Percentiles rank a stretch among this genome's conserved stretches.
Evolutionary conservation across 306 rosid genomes (phyloP).

Genomic region (Arachis hypogaea): DNA sequence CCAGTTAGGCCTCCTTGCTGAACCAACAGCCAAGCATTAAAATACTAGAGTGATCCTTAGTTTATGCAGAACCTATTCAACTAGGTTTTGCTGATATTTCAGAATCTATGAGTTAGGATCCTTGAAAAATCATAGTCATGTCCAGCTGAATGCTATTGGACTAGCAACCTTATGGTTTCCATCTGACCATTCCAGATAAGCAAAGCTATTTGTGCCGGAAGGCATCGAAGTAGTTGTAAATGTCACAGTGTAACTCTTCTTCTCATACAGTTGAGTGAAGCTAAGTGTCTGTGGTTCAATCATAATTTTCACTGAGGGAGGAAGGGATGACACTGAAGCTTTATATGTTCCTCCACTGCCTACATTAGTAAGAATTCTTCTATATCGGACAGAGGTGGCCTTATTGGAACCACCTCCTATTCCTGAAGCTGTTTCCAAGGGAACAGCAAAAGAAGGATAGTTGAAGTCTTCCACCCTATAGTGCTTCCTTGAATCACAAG

Average conservation of each 20-base stretch:
- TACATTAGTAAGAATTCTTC: conserved; percentile 75
- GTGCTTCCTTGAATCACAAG: conserved; percentile 56
- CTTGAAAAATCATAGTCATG: conserved; percentile 37
- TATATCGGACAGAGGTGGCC: conserved; percentile 52
- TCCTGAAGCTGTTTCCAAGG: conserved; percentile 75
- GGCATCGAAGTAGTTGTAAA: conserved; percentile 61
- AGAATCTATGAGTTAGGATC: background rate
- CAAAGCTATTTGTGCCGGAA: conserved; percentile 71
- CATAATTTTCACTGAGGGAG: conserved; percentile 60
- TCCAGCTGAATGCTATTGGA: conserved; percentile 86
- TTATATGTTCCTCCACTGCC: conserved; percentile 69
- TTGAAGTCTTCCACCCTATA: conserved; percentile 72
- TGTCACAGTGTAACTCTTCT: conserved; percentile 73
- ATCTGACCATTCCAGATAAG: conserved; percentile 77
- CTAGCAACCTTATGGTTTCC: conserved; percentile 75
- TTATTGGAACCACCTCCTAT: conserved; percentile 53
- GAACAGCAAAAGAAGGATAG: conserved; percentile 85
- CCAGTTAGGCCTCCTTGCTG: conserved; percentile 19
- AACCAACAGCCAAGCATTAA: background rate
- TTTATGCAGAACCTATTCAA: conserved; percentile 1
- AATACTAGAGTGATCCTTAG: background rate
- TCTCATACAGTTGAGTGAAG: conserved; percentile 56
- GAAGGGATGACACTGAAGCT: conserved; percentile 49
- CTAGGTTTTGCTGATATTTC: background rate
- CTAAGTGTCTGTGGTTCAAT: conserved; percentile 67